Percentiles rank a stretch among this genome's conserved stretches.
Evolutionary conservation across 2,329 filamentous ascomycete species (phyloP).

Genomic region (Didymella arachidicola): DNA sequence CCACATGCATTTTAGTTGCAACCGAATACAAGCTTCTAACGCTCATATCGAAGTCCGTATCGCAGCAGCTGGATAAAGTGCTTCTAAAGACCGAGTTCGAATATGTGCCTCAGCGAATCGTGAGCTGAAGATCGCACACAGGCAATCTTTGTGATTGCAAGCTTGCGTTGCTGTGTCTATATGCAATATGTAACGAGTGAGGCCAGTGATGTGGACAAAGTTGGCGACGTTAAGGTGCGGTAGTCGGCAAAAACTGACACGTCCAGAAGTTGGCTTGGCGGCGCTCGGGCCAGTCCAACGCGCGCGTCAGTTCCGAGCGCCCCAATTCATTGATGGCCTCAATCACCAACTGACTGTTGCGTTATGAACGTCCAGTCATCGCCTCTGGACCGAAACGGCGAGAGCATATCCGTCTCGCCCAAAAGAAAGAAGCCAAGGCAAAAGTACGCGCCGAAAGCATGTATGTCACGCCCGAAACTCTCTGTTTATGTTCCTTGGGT

Average conservation of each 20-base stretch:
- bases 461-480: constrained; percentile 32
- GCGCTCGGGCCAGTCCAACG: constrained; percentile 11
- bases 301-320: constrained; percentile 16
- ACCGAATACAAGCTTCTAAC: not conserved
- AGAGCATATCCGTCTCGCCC: constrained; percentile 39
- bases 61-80: not conserved
- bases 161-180: not conserved
- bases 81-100: not conserved
- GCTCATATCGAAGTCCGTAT: not conserved
- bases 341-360: constrained; percentile 22
- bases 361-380: constrained; percentile 38
- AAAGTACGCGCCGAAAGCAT: constrained; percentile 49
- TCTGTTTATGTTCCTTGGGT: not conserved
- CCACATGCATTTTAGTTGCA: not conserved
- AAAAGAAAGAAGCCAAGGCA: constrained; percentile 49
- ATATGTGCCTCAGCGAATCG: not conserved
- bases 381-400: constrained; percentile 27
- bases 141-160: not conserved
- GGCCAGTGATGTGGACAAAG: not conserved
- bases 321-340: constrained; percentile 6
- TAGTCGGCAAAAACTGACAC: not conserved
- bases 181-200: not conserved
- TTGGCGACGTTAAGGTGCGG: not conserved
- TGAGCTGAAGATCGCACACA: not conserved
- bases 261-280: constrained; percentile 7